phyloP scores from a whole-genome alignment of 108 stramenopile genomes.

The Fragilaria crotonensis region DNA sequence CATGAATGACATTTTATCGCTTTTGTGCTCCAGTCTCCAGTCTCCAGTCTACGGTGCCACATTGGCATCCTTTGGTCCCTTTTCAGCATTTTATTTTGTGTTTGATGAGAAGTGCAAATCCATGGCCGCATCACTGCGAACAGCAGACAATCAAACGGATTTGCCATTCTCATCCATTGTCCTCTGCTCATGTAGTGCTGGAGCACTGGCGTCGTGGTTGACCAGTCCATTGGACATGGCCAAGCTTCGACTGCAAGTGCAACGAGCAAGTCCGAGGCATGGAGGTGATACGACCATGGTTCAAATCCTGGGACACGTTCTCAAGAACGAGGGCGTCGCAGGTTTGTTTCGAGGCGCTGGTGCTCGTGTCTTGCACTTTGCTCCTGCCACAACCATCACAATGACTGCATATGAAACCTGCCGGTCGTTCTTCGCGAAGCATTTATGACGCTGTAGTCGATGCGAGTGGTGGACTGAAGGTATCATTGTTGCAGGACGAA shows the following conservation, averaged over 20 bases:
- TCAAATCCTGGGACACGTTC: neutral
- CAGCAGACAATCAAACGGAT: conserved; percentile 22
- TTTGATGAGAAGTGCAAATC: conserved; percentile 88
- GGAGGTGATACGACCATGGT: too few relatives aligned
- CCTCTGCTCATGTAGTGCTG: conserved; percentile 73
- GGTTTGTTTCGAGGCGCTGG: conserved; percentile 93
- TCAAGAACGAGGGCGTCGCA: conserved; percentile 47
- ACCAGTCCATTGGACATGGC: conserved; percentile 97
- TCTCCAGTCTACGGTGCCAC: conserved; percentile 93
- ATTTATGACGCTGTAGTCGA: too few relatives aligned
- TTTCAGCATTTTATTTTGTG: conserved; percentile 93
- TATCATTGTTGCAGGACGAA: too few relatives aligned
- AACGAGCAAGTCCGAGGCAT: too few relatives aligned
- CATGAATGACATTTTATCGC: too few relatives aligned
- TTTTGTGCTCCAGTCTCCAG: too few relatives aligned
- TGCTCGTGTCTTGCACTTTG: conserved; percentile 88
- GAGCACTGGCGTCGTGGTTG: conserved; percentile 86
- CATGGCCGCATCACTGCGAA: conserved; percentile 15
- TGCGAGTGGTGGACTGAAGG: too few relatives aligned
- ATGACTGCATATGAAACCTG: conserved; percentile 90
- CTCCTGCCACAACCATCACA: conserved; percentile 89
- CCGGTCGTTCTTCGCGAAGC: conserved; percentile 26
- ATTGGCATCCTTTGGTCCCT: conserved; percentile 91
- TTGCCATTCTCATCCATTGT: conserved; percentile 50
- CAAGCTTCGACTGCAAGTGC: conserved; percentile 92